These are phyloP conservation scores for Pseudogymnoascus sp. DNA, from an alignment of 2,329 filamentous ascomycete genomes.

Conservation along the genomic window DNA sequence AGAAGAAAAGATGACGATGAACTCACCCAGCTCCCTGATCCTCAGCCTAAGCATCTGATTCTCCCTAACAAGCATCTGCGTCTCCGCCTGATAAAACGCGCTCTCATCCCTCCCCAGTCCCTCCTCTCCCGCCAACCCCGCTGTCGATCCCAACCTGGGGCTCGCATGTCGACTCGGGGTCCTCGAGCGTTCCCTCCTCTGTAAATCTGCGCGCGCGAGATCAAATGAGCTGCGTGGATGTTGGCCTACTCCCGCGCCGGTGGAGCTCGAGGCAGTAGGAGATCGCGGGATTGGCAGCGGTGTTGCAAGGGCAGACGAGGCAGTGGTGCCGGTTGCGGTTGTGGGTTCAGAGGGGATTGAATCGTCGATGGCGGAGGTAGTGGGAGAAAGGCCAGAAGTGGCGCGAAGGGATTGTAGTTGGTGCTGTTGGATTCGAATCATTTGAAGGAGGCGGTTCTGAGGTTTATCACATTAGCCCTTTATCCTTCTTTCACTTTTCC, in stretches of 20 bases:
- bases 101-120: constrained; percentile 52
- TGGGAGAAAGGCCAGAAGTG: constrained; percentile 29
- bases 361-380: constrained; percentile 33
- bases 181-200: constrained; percentile 41
- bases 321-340: constrained; percentile 38
- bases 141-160: constrained; percentile 50
- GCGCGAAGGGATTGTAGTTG: constrained; percentile 56
- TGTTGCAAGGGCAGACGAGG: constrained; percentile 33
- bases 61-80: constrained; percentile 66
- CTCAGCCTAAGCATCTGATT: constrained; percentile 75
- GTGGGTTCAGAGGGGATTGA: constrained; percentile 27
- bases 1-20: not conserved
- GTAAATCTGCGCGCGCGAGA: constrained; percentile 46
- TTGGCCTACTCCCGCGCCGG: not conserved
- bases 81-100: constrained; percentile 75
- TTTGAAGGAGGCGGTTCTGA: constrained; percentile 65
- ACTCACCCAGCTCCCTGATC: constrained; percentile 62
- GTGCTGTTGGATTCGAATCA: constrained; percentile 69
- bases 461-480: not conserved
- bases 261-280: constrained; percentile 26
- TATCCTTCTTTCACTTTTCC: not conserved
- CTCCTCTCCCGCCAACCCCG: constrained; percentile 48
- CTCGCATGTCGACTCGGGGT: constrained; percentile 50
- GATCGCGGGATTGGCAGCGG: constrained; percentile 39
- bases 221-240: constrained; percentile 52